These are phyloP conservation scores for Hypoxylon sp. DNA, from an alignment of 2,329 filamentous ascomycete genomes.

Conservation along the genomic window DNA sequence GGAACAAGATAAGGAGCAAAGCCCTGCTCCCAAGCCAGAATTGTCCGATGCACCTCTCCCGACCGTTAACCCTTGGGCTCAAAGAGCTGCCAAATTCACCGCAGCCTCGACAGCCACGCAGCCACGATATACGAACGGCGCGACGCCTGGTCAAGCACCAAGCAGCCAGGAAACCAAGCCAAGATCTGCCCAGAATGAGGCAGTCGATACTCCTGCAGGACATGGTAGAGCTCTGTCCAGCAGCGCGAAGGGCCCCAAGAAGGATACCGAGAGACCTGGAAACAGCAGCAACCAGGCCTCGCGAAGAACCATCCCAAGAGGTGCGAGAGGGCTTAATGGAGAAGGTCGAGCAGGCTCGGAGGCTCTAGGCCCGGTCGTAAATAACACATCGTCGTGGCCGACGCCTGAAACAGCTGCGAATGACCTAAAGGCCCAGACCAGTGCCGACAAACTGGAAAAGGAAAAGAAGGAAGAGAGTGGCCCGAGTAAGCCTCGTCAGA, in stretches of 20 bases:
- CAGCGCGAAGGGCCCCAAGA: conserved; percentile 54
- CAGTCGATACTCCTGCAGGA: conserved; percentile 36
- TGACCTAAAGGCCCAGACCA: conserved; percentile 77
- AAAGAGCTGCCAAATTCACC: conserved; percentile 68
- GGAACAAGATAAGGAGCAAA: conserved; percentile 63
- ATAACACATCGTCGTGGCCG: conserved; percentile 86
- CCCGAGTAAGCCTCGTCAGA: conserved; percentile 63
- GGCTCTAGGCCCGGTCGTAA: conserved; percentile 70
- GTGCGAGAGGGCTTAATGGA: conserved; percentile 55
- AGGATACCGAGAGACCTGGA: conserved; percentile 52
- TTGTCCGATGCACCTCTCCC: conserved; percentile 85
- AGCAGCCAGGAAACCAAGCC: conserved; percentile 33
- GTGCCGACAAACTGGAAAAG: conserved; percentile 67
- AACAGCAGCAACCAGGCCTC: conserved; percentile 50
- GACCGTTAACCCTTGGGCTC: conserved; percentile 85
- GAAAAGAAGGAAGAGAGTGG: conserved; percentile 68
- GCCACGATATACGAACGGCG: conserved; percentile 36
- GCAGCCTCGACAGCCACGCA: conserved; percentile 34
- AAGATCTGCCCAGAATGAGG: conserved; percentile 29
- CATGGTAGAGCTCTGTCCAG: conserved; percentile 44
- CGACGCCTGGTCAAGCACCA: not conserved
- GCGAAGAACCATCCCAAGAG: conserved; percentile 54
- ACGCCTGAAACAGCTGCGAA: conserved; percentile 82
- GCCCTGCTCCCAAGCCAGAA: conserved; percentile 66
- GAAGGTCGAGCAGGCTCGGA: conserved; percentile 48